A percentile compares a stretch with the other conserved stretches of the same genome.
Evolutionary conservation across 768 basidiomycete species (phyloP).

Genomic region (Suillus placidus): DNA sequence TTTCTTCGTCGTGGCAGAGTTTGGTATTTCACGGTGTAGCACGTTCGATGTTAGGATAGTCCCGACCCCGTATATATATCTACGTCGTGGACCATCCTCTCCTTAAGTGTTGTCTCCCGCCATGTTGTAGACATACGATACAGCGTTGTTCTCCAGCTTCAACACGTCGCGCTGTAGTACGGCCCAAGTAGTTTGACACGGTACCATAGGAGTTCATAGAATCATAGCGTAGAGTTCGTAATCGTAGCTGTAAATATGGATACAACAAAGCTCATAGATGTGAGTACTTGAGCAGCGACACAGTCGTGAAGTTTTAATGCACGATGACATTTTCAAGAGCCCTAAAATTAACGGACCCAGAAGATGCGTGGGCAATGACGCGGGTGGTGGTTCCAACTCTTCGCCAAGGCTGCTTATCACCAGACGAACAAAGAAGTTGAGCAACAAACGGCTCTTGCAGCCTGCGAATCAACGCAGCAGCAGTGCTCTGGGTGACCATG

Average conservation of each 20-base stretch:
- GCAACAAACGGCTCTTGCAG: conserved; percentile 12
- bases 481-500: neutral
- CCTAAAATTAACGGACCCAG: conserved; percentile 4
- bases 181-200: neutral
- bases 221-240: neutral
- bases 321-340: neutral
- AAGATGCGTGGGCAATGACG: conserved; percentile 2
- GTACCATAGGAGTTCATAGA: neutral
- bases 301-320: neutral
- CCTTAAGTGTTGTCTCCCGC: too few species aligned
- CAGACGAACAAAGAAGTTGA: conserved; percentile 2
- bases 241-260: neutral
- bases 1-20: too few species aligned
- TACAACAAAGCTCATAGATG: neutral
- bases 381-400: conserved; percentile 3
- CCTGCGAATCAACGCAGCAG: conserved; percentile 6
- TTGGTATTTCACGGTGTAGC: too few species aligned
- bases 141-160: too few species aligned
- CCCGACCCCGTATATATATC: too few species aligned
- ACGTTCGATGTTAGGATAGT: too few species aligned
- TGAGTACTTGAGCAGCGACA: neutral
- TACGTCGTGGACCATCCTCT: too few species aligned
- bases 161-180: neutral
- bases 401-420: conserved; percentile 1
- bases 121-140: too few species aligned